A percentile compares a stretch with the other conserved stretches of the same genome.
phyloP scores from a whole-genome alignment of 2,329 filamentous ascomycete genomes.

The Exophiala spinifera region DNA sequence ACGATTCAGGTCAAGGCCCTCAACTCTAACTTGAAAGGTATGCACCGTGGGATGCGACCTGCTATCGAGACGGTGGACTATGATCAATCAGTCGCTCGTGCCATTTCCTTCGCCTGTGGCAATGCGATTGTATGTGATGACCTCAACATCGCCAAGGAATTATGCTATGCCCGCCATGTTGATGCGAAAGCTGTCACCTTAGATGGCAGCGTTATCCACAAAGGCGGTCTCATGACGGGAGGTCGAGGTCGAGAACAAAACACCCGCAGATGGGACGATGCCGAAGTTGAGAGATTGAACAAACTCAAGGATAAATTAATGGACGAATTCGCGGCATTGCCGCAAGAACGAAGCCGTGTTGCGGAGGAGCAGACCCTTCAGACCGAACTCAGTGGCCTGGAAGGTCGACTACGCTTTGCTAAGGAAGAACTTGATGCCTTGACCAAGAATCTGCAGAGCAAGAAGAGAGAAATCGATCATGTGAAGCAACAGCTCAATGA shows the following conservation, averaged over 20 bases:
- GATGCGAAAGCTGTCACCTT: conserved; percentile 92
- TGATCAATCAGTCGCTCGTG: conserved; percentile 80
- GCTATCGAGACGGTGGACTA: conserved; percentile 97
- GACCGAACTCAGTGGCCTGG: conserved; percentile 73
- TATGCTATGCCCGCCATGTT: conserved; percentile 80
- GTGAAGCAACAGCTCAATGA: conserved; percentile 71
- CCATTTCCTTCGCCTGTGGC: conserved; percentile 91
- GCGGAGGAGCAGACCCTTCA: conserved; percentile 77
- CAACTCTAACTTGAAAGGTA: conserved; percentile 85
- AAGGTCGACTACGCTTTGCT: conserved; percentile 68
- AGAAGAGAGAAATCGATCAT: conserved; percentile 75
- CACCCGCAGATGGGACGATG: conserved; percentile 82
- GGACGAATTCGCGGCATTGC: conserved; percentile 74
- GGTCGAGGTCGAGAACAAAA: conserved; percentile 75
- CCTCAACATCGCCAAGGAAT: conserved; percentile 78
- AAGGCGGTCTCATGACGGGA: conserved; percentile 94
- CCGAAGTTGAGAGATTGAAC: conserved; percentile 81
- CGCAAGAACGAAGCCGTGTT: conserved; percentile 71
- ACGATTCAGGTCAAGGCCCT: conserved; percentile 93
- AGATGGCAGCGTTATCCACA: conserved; percentile 95
- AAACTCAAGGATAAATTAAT: conserved; percentile 71
- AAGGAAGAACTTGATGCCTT: conserved; percentile 75
- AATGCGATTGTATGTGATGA: conserved; percentile 93
- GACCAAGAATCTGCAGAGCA: conserved; percentile 78
- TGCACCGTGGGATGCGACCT: conserved; percentile 75